Evolutionary conservation across 1,284 basidiomycete genomes (phyloP).

Genomic region (Cerrena zonata): DNA sequence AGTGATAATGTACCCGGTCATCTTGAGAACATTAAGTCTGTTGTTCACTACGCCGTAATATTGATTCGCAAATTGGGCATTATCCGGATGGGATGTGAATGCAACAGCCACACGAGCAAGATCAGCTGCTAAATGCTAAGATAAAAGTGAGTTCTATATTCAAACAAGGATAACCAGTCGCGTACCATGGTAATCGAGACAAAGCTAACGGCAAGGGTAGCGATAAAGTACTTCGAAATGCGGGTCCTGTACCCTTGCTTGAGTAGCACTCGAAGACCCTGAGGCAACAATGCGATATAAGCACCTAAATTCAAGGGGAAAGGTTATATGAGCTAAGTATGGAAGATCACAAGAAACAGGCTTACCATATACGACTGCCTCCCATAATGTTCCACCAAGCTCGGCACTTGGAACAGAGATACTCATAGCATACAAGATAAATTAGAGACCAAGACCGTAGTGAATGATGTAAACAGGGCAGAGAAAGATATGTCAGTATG

Average conservation of each 20-base stretch:
- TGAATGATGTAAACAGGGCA: no score
- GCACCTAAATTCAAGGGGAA: not conserved
- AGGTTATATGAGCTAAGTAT: not conserved
- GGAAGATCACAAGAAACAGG: not conserved
- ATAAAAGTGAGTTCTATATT: not conserved
- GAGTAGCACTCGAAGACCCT: not conserved
- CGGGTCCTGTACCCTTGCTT: not conserved
- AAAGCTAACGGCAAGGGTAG: not conserved
- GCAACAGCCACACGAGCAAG: not conserved
- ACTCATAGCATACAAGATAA: not conserved
- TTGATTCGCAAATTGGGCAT: not conserved
- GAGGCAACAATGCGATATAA: not conserved
- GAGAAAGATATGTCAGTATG: no score
- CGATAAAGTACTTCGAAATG: not conserved
- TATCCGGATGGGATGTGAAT: not conserved
- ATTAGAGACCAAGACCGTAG: no score
- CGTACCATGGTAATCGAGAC: not conserved
- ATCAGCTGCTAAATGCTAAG: not conserved
- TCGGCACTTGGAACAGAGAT: not conserved
- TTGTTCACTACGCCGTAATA: not conserved
- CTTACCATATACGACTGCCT: not conserved
- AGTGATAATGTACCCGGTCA: not conserved
- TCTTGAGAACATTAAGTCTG: not conserved
- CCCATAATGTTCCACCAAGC: not conserved
- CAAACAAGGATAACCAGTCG: not conserved